Evolutionary conservation across 768 basidiomycete genomes (phyloP), one percentile per base, ranked within the genome.

Genomic region (Hygrocybe coccinea): DNA sequence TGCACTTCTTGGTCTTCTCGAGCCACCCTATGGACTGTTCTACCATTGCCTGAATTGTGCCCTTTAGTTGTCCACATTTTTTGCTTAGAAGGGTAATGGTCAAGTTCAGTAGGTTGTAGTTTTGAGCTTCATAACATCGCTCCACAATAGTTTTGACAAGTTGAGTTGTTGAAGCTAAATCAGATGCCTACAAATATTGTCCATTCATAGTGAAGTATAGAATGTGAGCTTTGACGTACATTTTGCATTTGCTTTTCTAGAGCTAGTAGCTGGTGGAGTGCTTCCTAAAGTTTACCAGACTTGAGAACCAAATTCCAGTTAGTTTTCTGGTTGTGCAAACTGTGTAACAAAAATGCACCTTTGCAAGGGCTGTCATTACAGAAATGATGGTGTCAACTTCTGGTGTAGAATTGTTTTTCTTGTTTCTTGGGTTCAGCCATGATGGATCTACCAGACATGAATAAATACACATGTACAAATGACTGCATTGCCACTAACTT

Each of bases 211-310:
- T 49, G 43, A 44, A 21, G 29, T 21, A 47, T 14, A 1, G n/a
- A 2, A 11, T 50, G 51, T 43, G 2, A 2, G 19, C 38, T 47
- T 15, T 24, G 67, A 35, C 82, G 43, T 55, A 91, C 97, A 75
- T 97, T 98, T 77, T 97, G 81, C 2, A 95, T 89, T 70, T 97
- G 95, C 73, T 98, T 98, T 75, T 99, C 97, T 5, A 98, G 78
- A 1, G 75, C 73, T 54, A 94, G 79, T 55, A 98, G 82, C 75
- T 89, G 92, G 72, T 99, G 95, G 29, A 97, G 75, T 19, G 87
- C 91, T 29, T 91, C 89, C 66, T 91, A 83, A 45, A 93, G 77
- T 69, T 85, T 86, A 22, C 89, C 91, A 57, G 84, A 75, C 94
- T 95, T 4, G 10, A 25, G 67, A 12, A n/a, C 5, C 21, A 12